Evolutionary conservation across 768 basidiomycete species (phyloP).

Genomic region (Daedaleopsis sinensis): DNA sequence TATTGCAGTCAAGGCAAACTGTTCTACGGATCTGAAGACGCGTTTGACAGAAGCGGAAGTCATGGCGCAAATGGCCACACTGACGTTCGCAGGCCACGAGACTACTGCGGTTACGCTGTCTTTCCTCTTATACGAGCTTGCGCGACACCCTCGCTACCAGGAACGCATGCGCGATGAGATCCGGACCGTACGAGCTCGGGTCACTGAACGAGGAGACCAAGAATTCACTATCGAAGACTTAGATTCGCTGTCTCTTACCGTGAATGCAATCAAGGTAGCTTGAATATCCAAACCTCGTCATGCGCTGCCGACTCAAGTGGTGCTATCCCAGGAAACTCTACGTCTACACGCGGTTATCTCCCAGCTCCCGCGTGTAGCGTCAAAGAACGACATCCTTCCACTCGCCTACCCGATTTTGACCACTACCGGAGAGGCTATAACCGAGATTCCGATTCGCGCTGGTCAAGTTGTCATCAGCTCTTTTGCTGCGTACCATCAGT

Average conservation of each 20-base stretch:
- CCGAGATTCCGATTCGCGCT: neutral
- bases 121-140: constrained; percentile 4
- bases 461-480: neutral
- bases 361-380: constrained; percentile 19
- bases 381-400: constrained; percentile 25
- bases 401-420: constrained; percentile 2
- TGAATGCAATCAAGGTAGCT: constrained; percentile 27
- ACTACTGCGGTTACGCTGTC: constrained; percentile 5
- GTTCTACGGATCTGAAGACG: constrained; percentile 8
- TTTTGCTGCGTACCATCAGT: neutral
- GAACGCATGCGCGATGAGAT: constrained; percentile 14
- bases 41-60: constrained; percentile 11
- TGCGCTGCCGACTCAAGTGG: neutral
- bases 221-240: constrained; percentile 18
- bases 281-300: neutral
- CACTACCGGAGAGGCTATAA: neutral
- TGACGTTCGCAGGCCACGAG: constrained; percentile 4
- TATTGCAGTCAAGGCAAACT: constrained; percentile 15
- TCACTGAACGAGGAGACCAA: constrained; percentile 1
- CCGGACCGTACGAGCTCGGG: neutral
- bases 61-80: constrained; percentile 12
- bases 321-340: constrained; percentile 16
- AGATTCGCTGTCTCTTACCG: neutral
- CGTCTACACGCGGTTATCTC: constrained; percentile 22
- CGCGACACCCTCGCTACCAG: neutral